phyloP scores from a whole-genome alignment of 805 yeast genomes.

The Saccharomycopsis sp. region DNA sequence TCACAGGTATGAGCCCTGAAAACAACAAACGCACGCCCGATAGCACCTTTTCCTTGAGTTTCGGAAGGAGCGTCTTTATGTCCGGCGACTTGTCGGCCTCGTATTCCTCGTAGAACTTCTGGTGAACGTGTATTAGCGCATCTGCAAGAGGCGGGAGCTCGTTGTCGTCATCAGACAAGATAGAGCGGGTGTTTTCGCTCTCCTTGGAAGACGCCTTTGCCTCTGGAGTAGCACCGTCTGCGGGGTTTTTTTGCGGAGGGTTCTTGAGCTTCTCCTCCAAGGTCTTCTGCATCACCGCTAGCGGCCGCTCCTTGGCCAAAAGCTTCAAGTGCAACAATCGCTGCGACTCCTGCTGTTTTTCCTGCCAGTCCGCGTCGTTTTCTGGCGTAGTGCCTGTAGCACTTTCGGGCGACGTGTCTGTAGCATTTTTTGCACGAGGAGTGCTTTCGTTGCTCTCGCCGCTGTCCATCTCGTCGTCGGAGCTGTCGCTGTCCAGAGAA shows the following conservation, averaged over 20 bases:
- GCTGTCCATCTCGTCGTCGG: constrained; percentile 25
- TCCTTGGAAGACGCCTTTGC: background rate
- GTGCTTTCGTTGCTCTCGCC: constrained; percentile 26
- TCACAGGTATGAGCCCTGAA: constrained; percentile 82
- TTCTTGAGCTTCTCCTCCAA: constrained; percentile 40
- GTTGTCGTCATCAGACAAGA: constrained; percentile 72
- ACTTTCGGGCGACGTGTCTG: background rate
- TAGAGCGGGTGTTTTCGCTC: background rate
- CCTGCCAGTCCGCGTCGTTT: constrained; percentile 20
- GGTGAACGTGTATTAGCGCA: constrained; percentile 60
- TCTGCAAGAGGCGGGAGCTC: constrained; percentile 61
- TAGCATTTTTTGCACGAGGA: constrained; percentile 29
- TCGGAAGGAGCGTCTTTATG: constrained; percentile 63
- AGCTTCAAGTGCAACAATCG: constrained; percentile 64
- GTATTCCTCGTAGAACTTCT: constrained; percentile 50
- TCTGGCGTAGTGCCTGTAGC: background rate
- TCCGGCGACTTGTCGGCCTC: constrained; percentile 54
- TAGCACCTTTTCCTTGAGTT: constrained; percentile 64
- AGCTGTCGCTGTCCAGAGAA: constrained; percentile 20
- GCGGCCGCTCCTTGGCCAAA: constrained; percentile 56
- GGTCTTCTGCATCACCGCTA: constrained; percentile 74
- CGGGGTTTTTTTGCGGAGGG: too few species aligned
- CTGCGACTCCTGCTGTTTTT: constrained; percentile 44
- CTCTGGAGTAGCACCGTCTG: constrained; percentile 1
- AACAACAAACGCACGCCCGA: constrained; percentile 65